A percentile compares a stretch with the other conserved stretches of the same genome.
These are phyloP conservation scores for Cercospora sp. DNA, from an alignment of 2,329 filamentous ascomycete species.

Conservation along the genomic window DNA sequence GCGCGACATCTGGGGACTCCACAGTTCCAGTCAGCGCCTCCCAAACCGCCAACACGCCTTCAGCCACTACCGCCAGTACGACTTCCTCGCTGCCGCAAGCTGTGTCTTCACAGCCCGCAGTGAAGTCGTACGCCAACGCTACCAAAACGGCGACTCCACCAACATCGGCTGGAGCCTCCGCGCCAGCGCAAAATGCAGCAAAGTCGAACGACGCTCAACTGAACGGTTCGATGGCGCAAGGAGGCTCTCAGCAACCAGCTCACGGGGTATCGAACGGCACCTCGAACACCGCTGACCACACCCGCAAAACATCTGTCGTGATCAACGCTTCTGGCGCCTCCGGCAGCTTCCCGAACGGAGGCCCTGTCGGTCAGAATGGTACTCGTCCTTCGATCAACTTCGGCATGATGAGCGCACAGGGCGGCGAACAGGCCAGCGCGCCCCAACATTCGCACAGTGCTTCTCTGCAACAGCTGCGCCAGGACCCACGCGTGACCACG, in stretches of 20 bases:
- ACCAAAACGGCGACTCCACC: slow-evolving; percentile 57
- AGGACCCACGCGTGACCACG: slow-evolving; percentile 73
- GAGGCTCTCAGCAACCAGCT: slow-evolving; percentile 49
- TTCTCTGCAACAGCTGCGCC: slow-evolving; percentile 54
- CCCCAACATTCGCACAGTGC: slow-evolving; percentile 67
- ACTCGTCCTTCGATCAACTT: slow-evolving; percentile 70
- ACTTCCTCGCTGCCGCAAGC: slow-evolving; percentile 53
- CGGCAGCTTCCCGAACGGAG: slow-evolving; percentile 76
- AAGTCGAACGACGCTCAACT: slow-evolving; percentile 69
- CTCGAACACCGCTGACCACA: slow-evolving; percentile 63
- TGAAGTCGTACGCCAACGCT: slow-evolving; percentile 63
- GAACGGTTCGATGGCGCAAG: slow-evolving; percentile 65
- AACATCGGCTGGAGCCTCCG: slow-evolving; percentile 56
- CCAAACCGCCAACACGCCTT: slow-evolving; percentile 48
- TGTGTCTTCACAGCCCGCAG: slow-evolving; percentile 55
- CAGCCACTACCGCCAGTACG: slow-evolving; percentile 53
- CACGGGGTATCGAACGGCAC: slow-evolving; percentile 68
- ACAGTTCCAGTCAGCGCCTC: slow-evolving; percentile 46
- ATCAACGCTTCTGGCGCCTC: slow-evolving; percentile 82
- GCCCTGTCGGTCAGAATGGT: slow-evolving; percentile 57
- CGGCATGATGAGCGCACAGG: slow-evolving; percentile 69
- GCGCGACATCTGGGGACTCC: slow-evolving; percentile 57
- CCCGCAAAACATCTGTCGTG: slow-evolving; percentile 84
- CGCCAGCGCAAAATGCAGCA: slow-evolving; percentile 49
- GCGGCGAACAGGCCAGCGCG: slow-evolving; percentile 65